Evolutionary conservation across 1,284 basidiomycete genomes (phyloP).

Genomic region (Dichomitus squalens): DNA sequence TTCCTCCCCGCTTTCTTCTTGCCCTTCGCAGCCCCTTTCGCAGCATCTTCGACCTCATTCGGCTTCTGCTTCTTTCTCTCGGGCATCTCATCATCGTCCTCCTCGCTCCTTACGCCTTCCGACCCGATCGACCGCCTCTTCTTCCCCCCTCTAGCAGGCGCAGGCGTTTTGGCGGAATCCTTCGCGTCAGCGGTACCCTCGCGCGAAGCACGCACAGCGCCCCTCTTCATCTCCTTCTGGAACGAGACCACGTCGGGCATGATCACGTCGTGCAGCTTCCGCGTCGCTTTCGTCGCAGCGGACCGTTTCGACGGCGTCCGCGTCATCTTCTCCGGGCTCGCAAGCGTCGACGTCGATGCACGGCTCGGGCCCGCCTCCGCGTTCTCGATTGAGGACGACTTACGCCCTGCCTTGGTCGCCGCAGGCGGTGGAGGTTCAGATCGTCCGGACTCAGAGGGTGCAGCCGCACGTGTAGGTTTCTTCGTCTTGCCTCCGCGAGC

Average conservation of each 20-base stretch:
- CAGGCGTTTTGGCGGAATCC: constrained; percentile 17
- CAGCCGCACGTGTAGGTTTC: constrained; percentile 5
- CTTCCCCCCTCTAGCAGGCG: constrained; percentile 31
- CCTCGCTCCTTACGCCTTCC: constrained; percentile 25
- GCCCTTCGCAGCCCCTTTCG: constrained; percentile 24
- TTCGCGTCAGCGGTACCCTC: constrained; percentile 21
- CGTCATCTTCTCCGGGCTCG: constrained; percentile 15
- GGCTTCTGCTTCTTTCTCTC: constrained; percentile 37
- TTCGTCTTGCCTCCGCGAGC: neutral
- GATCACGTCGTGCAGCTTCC: constrained; percentile 62
- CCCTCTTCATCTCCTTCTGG: constrained; percentile 61
- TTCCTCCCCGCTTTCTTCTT: constrained; percentile 23
- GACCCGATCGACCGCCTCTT: constrained; percentile 27
- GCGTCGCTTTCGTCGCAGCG: constrained; percentile 69
- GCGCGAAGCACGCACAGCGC: constrained; percentile 34
- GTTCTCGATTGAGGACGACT: neutral
- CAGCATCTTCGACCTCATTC: constrained; percentile 22
- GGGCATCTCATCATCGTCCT: constrained; percentile 33
- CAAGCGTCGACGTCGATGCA: constrained; percentile 4
- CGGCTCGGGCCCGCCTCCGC: constrained; percentile 24
- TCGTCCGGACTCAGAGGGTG: constrained; percentile 3
- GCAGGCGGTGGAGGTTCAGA: constrained; percentile 5
- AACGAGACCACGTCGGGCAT: constrained; percentile 78
- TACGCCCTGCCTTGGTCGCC: constrained; percentile 2
- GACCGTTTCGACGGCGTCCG: constrained; percentile 44